Conservation (phyloP, 306 rosid species). For the Clitoria ternatea region DNA sequence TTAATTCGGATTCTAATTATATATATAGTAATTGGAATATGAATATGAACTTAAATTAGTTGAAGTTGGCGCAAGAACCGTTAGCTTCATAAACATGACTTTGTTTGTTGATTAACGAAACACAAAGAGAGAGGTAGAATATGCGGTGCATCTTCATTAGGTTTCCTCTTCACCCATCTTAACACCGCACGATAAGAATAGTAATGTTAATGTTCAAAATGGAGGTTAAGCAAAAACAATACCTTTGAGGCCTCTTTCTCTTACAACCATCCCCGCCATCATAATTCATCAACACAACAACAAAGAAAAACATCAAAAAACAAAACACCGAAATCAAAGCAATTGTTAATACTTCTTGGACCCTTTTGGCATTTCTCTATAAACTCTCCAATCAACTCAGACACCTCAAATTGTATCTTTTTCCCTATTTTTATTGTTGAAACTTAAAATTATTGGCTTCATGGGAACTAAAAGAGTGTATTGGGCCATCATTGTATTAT, state of each 20-base stretch:
- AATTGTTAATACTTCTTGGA: not conserved
- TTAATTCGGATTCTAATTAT: too few species aligned
- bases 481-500: constrained; percentile 44
- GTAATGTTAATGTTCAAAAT: constrained; percentile 27
- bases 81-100: not conserved
- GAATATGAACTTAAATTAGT: not conserved
- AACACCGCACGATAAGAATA: constrained; percentile 32
- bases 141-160: constrained; percentile 9
- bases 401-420: not conserved
- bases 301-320: not conserved
- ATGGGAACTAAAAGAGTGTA: constrained; percentile 36
- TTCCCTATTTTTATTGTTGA: not conserved
- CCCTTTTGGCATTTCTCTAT: constrained; percentile 7
- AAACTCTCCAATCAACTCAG: not conserved
- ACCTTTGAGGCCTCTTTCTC: constrained; percentile 10
- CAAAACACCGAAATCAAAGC: not conserved
- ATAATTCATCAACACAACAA: too few species aligned
- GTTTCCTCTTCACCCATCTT: not conserved
- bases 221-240: constrained; percentile 17
- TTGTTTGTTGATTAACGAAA: not conserved
- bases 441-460: not conserved
- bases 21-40: too few species aligned
- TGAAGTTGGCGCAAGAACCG: not conserved
- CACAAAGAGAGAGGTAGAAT: not conserved
- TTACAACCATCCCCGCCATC: constrained; percentile 22